Evolutionary conservation across 345 rosid species (phyloP).

Genomic region (Aquilaria sinensis): DNA sequence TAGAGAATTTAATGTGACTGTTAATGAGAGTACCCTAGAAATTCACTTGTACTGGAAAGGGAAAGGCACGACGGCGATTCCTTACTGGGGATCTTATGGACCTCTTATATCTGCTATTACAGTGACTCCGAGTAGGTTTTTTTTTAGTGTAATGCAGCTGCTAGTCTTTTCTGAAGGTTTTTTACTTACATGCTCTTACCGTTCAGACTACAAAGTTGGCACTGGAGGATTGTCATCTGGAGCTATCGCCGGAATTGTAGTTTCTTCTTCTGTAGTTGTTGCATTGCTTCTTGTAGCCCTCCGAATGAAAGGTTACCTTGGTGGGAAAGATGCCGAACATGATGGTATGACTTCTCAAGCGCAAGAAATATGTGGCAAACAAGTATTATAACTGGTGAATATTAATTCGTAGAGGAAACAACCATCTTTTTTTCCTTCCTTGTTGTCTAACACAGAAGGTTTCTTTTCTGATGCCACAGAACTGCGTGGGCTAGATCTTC

Average conservation of each 20-base stretch:
- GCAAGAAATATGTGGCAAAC: neutral
- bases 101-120: slow-evolving; percentile 85
- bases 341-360: slow-evolving; percentile 32
- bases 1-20: slow-evolving; percentile 20
- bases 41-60: slow-evolving; percentile 76
- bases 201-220: slow-evolving; percentile 61
- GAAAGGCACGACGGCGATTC: slow-evolving; percentile 69
- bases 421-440: neutral
- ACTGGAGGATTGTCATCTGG: slow-evolving; percentile 46
- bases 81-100: slow-evolving; percentile 63
- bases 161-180: neutral
- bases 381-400: neutral
- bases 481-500: slow-evolving; percentile 57
- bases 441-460: neutral
- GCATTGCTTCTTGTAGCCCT: slow-evolving; percentile 37
- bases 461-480: slow-evolving; percentile 24
- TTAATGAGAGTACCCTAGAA: slow-evolving; percentile 66
- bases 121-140: slow-evolving; percentile 67
- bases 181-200: neutral
- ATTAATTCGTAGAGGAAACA: neutral
- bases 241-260: slow-evolving; percentile 62
- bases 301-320: slow-evolving; percentile 42
- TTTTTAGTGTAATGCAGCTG: neutral
- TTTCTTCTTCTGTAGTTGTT: slow-evolving; percentile 35
- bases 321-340: slow-evolving; percentile 47